Percentiles rank a stretch among this genome's conserved stretches.
Conservation (phyloP, 2,329 filamentous ascomycete genomes). For the Bimuria novae-zelandiae region DNA sequence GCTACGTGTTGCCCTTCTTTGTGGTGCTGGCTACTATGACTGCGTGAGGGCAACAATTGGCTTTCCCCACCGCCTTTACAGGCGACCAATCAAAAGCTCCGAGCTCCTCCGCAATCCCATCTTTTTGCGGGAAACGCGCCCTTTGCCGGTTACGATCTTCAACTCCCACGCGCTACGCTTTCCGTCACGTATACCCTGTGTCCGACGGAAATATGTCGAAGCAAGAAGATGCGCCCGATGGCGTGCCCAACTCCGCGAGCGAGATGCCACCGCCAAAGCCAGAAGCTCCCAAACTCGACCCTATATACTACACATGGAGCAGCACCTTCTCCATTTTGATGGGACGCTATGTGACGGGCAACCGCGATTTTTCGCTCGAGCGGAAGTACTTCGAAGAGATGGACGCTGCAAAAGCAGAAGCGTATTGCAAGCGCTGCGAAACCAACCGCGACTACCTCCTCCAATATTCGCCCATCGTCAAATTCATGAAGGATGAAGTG, state of each 20-base stretch:
- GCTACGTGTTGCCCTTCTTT: neutral
- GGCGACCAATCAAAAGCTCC: constrained; percentile 16
- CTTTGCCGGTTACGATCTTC: constrained; percentile 9
- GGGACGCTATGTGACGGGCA: constrained; percentile 54
- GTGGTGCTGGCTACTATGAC: constrained; percentile 7
- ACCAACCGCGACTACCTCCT: constrained; percentile 82
- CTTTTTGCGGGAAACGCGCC: constrained; percentile 15
- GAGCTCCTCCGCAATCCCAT: constrained; percentile 17
- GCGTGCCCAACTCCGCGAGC: constrained; percentile 18
- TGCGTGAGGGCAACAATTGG: constrained; percentile 6
- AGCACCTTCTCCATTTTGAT: constrained; percentile 86
- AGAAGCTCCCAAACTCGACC: constrained; percentile 33
- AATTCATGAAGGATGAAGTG: constrained; percentile 85
- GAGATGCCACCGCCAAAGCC: constrained; percentile 20
- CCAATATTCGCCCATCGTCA: constrained; percentile 79
- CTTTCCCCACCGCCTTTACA: constrained; percentile 6
- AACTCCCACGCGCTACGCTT: constrained; percentile 10
- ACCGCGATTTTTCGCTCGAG: constrained; percentile 34
- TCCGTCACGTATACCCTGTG: neutral
- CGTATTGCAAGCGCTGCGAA: constrained; percentile 82
- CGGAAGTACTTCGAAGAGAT: constrained; percentile 74
- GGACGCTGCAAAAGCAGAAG: constrained; percentile 74
- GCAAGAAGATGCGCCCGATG: constrained; percentile 33
- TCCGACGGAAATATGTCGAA: constrained; percentile 28
- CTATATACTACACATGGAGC: constrained; percentile 65